phyloP scores from a whole-genome alignment of 2,329 filamentous ascomycete genomes.

The Colletotrichum sp. region DNA sequence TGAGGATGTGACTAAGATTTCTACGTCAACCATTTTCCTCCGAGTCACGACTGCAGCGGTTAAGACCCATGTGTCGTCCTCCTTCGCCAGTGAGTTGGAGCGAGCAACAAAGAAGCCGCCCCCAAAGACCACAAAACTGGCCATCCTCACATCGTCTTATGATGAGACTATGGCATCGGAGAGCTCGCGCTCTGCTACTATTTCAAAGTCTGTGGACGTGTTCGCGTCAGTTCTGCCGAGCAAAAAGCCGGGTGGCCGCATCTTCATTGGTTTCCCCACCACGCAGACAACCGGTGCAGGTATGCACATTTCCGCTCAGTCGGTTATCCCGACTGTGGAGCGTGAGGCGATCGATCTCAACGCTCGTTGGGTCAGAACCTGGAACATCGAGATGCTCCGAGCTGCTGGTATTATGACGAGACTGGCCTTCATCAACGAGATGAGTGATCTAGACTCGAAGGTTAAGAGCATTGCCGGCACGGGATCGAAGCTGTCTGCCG shows the following conservation, averaged over 20 bases:
- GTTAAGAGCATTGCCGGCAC: slow-evolving; percentile 52
- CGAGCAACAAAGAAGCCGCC: slow-evolving; percentile 97
- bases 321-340: slow-evolving; percentile 96
- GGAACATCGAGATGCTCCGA: slow-evolving; percentile 93
- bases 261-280: slow-evolving; percentile 98
- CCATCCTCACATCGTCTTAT: slow-evolving; percentile 90
- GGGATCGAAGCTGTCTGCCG: slow-evolving; percentile 60
- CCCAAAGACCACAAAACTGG: slow-evolving; percentile 83
- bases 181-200: slow-evolving; percentile 50
- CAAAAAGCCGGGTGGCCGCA: slow-evolving; percentile 79
- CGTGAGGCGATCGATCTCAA: slow-evolving; percentile 97
- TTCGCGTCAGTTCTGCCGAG: slow-evolving; percentile 90
- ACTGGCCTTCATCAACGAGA: slow-evolving; percentile 86
- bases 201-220: slow-evolving; percentile 72
- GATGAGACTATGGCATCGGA: slow-evolving; percentile 76
- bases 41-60: slow-evolving; percentile 86
- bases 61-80: slow-evolving; percentile 73
- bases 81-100: slow-evolving; percentile 85
- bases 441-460: slow-evolving; percentile 74
- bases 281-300: slow-evolving; percentile 95
- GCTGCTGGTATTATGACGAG: slow-evolving; percentile 90
- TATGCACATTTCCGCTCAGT: slow-evolving; percentile 93
- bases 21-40: slow-evolving; percentile 83
- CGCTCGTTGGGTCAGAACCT: slow-evolving; percentile 89
- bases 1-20: slow-evolving; percentile 74